phyloP scores from a whole-genome alignment of 2,329 filamentous ascomycete genomes.

The Ascosphaera pollenicola region DNA sequence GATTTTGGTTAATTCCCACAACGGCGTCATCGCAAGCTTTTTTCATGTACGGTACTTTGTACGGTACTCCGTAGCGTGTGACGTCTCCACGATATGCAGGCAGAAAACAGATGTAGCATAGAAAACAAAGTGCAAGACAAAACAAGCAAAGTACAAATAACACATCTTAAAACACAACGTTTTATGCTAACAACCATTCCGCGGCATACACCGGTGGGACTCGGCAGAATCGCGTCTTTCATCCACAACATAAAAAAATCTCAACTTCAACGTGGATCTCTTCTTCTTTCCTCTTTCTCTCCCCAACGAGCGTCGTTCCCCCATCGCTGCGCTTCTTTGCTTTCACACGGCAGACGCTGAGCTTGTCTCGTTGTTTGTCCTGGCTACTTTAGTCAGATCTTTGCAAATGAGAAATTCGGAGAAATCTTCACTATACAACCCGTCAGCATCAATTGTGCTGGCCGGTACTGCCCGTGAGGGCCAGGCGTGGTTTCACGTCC shows the following conservation, averaged over 20 bases:
- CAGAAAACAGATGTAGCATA: too few relatives aligned
- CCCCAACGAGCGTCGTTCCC: conserved; percentile 51
- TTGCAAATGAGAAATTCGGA: conserved; percentile 98
- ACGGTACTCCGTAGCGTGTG: too few relatives aligned
- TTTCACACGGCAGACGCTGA: conserved; percentile 42
- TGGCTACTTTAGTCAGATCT: conserved; percentile 4
- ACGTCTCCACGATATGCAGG: too few relatives aligned
- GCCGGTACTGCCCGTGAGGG: conserved; percentile 56
- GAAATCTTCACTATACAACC: conserved; percentile 49
- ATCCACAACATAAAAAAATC: not conserved
- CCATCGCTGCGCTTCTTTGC: conserved; percentile 94
- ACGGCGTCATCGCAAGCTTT: not conserved
- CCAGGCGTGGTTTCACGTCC: conserved; percentile 60
- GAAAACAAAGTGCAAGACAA: too few relatives aligned
- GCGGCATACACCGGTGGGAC: too few relatives aligned
- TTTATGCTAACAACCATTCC: too few relatives aligned
- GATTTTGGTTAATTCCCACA: not conserved
- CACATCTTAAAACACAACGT: too few relatives aligned
- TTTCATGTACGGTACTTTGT: too few relatives aligned
- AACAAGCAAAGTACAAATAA: too few relatives aligned
- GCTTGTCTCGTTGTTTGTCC: conserved; percentile 4
- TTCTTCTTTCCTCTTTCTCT: conserved; percentile 9
- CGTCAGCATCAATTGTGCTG: conserved; percentile 19
- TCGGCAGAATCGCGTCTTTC: too few relatives aligned
- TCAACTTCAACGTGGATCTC: not conserved